Percentiles rank a stretch among this genome's conserved stretches.
Conservation (phyloP, 106 monocot genomes). For the Vanilla planifolia region DNA sequence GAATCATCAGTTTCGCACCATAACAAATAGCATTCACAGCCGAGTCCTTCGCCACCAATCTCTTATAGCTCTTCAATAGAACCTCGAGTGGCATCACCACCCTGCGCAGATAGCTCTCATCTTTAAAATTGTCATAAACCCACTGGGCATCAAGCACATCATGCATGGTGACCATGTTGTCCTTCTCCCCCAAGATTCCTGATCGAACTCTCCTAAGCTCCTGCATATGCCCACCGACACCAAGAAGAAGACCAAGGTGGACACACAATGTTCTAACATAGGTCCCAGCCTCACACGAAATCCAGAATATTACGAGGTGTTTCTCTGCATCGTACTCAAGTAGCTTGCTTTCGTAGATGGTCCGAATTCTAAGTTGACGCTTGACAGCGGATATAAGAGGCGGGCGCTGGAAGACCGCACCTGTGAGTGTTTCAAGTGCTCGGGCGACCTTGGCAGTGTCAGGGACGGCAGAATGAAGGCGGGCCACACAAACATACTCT, state of each 20-base stretch:
- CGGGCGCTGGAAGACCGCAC: conserved; percentile 79
- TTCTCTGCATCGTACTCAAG: conserved; percentile 60
- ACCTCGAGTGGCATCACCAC: conserved; percentile 87
- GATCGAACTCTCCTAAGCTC: conserved; percentile 86
- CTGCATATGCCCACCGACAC: conserved; percentile 92
- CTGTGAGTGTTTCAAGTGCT: conserved; percentile 72
- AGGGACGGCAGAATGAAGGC: conserved; percentile 49
- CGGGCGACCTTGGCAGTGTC: conserved; percentile 51
- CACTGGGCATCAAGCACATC: conserved; percentile 87
- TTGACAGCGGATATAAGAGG: conserved; percentile 87
- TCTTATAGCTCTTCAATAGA: conserved; percentile 76
- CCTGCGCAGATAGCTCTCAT: conserved; percentile 67
- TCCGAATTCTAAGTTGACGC: conserved; percentile 67
- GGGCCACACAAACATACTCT: conserved; percentile 87
- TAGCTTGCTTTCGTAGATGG: conserved; percentile 82
- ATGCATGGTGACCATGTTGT: conserved; percentile 98
- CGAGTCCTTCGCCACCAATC: conserved; percentile 80
- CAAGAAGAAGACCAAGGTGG: conserved; percentile 71
- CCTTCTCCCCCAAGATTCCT: conserved; percentile 79
- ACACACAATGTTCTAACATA: conserved; percentile 85
- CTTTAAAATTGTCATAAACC: conserved; percentile 61
- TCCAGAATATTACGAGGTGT: conserved; percentile 85
- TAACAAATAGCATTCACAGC: conserved; percentile 83
- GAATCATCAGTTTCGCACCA: conserved; percentile 83
- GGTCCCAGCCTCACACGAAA: conserved; percentile 80